Base-by-base conservation (phyloP, 768 basidiomycete species). In the Saitozyma sp. region DNA sequence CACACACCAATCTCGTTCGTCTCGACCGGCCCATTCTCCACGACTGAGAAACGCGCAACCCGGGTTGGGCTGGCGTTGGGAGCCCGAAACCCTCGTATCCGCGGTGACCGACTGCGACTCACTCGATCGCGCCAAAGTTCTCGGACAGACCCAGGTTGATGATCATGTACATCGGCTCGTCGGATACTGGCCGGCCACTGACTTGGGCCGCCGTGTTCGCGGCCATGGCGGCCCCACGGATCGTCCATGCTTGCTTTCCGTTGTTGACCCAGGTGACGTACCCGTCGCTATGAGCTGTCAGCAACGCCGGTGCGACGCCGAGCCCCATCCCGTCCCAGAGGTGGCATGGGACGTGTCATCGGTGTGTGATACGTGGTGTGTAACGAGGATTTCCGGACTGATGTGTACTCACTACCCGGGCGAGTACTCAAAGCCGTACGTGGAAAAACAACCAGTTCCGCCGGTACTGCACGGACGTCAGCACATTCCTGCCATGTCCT, bases 191-290 rank as follows among this genome's bases (percentile, higher is more conserved):
- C 54, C 92, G 80, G 17, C 84, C 83, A n/a, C 85, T 79, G 61
- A 92, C 89, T 66, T 88, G 80, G 3, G 87, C 86, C 10, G 76
- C 70, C 1, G 81, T 43, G 74, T 94, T 88, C 2, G 88, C 84
- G 7, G 74, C 85, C 83, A 92, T 83, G 65, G 70, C 73, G 29
- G 65, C 69, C 6, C 61, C 70, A 0, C 70, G 61, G 19, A 79
- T 61, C 1, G 76, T 79, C 92, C 92, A 93, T 14, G 85, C 84
- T 48, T 83, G 73, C 70, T 85, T 77, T 61, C 80, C 83, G 60
- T 86, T 82, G 48, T 86, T 79, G 51, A 92, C 84, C 92, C 92
- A 94, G 17, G 85, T 82, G 63, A 93, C 90, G 75, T 92, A 93
- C 84, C 79, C 79, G 48, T 67, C 58, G 14, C 67, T 71, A 5